phyloP scores from a whole-genome alignment of 495 filamentous ascomycete species.

The Podospora conica region DNA sequence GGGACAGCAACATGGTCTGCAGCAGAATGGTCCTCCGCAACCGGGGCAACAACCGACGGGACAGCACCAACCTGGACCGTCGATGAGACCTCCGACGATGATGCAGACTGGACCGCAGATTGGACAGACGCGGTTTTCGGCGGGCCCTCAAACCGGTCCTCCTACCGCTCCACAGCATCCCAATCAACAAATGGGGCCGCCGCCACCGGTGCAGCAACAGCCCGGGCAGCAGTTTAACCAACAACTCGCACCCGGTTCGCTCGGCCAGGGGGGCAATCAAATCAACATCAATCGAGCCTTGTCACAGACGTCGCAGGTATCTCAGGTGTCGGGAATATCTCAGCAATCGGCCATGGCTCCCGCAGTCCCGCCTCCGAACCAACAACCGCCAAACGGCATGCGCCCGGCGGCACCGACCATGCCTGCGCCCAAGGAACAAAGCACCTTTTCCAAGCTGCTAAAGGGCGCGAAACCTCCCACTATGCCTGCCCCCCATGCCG shows the following conservation, averaged over 20 bases:
- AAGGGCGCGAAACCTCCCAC: conserved; percentile 18
- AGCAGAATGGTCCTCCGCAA: conserved; percentile 1
- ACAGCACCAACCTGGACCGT: background rate
- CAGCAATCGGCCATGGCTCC: background rate
- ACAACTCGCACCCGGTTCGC: background rate
- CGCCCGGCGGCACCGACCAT: conserved; percentile 5
- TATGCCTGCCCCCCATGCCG: background rate
- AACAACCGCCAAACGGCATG: background rate
- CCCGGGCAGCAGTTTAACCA: background rate
- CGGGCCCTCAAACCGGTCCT: background rate
- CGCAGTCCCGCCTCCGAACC: background rate
- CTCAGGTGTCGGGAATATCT: background rate
- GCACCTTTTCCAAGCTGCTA: conserved; percentile 30
- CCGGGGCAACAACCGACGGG: conserved; percentile 2
- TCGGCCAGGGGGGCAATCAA: background rate
- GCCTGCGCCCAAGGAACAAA: conserved; percentile 20
- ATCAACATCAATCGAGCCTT: background rate
- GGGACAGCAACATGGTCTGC: background rate
- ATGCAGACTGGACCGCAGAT: background rate
- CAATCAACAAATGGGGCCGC: background rate
- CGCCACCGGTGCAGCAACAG: background rate
- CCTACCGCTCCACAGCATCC: background rate
- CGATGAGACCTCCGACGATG: background rate
- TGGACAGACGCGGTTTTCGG: background rate
- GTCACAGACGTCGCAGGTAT: background rate